Percentiles rank a stretch among this genome's conserved stretches.
These are phyloP conservation scores for Phoenix roebelenii DNA, from an alignment of 176 grass and related monocot species.

Conservation along the genomic window DNA sequence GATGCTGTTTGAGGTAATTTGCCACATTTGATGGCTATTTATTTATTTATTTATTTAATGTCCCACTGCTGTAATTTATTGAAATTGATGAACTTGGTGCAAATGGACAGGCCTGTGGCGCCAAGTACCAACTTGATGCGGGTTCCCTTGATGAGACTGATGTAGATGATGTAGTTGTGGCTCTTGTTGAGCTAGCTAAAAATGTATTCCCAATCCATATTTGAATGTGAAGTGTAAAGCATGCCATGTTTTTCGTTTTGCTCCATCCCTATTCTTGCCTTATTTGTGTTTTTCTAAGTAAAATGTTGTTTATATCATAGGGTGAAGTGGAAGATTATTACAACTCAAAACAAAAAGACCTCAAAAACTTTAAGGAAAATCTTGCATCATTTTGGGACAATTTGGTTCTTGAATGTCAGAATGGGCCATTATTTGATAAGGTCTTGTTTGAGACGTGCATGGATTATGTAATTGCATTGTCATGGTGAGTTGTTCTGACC, in stretches of 20 bases:
- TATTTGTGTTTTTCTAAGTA: conserved; percentile 17
- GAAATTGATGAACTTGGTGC: conserved; percentile 14
- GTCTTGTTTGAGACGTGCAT: conserved; percentile 65
- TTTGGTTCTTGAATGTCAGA: conserved; percentile 85
- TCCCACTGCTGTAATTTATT: too few species aligned
- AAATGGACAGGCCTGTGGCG: conserved; percentile 66
- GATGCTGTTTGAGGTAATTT: conserved; percentile 82
- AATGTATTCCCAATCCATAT: conserved; percentile 46
- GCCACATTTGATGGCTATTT: neutral
- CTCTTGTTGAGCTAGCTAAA: conserved; percentile 65
- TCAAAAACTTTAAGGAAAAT: conserved; percentile 92
- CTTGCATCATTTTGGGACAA: conserved; percentile 78
- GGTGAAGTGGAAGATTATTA: conserved; percentile 86
- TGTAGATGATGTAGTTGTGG: conserved; percentile 71
- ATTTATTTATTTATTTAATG: too few species aligned
- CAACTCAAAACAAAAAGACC: conserved; percentile 72
- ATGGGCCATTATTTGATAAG: conserved; percentile 83
- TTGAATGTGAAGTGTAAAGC: neutral
- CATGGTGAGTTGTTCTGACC: conserved; percentile 48
- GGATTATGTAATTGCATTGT: conserved; percentile 76
- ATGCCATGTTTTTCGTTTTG: conserved; percentile 13
- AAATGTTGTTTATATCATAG: conserved; percentile 29
- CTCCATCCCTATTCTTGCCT: neutral
- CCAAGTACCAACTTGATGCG: conserved; percentile 59
- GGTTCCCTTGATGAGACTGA: conserved; percentile 54